Percentiles rank a stretch among this genome's conserved stretches.
phyloP scores from a whole-genome alignment of 2,329 filamentous ascomycete species.

The Phialocephala sp. region DNA sequence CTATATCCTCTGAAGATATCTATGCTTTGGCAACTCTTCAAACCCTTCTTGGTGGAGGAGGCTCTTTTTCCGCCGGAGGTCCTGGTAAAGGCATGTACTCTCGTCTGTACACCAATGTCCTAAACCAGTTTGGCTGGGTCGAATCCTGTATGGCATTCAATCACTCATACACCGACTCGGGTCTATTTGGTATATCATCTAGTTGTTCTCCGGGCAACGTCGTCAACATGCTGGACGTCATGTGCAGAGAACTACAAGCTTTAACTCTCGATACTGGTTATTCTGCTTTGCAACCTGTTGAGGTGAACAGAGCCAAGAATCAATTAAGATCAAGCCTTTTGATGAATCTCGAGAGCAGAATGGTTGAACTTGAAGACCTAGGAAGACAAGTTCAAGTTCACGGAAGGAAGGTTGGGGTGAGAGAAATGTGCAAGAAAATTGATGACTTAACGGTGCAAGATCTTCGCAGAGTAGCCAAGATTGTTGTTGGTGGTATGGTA shows the following conservation, averaged over 20 bases:
- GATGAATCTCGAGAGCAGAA: slow-evolving; percentile 96
- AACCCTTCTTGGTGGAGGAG: slow-evolving; percentile 92
- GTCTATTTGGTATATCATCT: slow-evolving; percentile 91
- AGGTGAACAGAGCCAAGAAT: slow-evolving; percentile 95
- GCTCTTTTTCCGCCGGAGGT: slow-evolving; percentile 94
- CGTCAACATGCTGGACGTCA: slow-evolving; percentile 87
- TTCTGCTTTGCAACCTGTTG: slow-evolving; percentile 70
- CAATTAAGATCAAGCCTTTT: slow-evolving; percentile 87
- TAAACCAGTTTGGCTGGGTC: slow-evolving; percentile 98
- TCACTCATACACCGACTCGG: slow-evolving; percentile 94
- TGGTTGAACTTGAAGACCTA: slow-evolving; percentile 97
- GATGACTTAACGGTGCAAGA: slow-evolving; percentile 81
- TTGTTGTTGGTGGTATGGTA: slow-evolving; percentile 79
- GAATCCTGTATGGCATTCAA: slow-evolving; percentile 97
- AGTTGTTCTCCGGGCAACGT: slow-evolving; percentile 82
- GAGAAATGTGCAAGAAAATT: slow-evolving; percentile 91
- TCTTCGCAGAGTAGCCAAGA: slow-evolving; percentile 77
- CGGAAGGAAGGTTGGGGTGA: slow-evolving; percentile 86
- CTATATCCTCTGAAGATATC: slow-evolving; percentile 89
- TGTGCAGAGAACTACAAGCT: slow-evolving; percentile 86
- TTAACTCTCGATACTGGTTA: slow-evolving; percentile 80
- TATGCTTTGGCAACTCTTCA: slow-evolving; percentile 96
- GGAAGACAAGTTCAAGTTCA: slow-evolving; percentile 97
- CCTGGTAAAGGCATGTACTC: slow-evolving; percentile 99
- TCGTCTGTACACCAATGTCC: slow-evolving; percentile 93